A percentile compares a stretch with the other conserved stretches of the same genome.
These are phyloP conservation scores for Danielozyma ontarioensis DNA, from an alignment of 805 yeast genomes.

Conservation along the genomic window DNA sequence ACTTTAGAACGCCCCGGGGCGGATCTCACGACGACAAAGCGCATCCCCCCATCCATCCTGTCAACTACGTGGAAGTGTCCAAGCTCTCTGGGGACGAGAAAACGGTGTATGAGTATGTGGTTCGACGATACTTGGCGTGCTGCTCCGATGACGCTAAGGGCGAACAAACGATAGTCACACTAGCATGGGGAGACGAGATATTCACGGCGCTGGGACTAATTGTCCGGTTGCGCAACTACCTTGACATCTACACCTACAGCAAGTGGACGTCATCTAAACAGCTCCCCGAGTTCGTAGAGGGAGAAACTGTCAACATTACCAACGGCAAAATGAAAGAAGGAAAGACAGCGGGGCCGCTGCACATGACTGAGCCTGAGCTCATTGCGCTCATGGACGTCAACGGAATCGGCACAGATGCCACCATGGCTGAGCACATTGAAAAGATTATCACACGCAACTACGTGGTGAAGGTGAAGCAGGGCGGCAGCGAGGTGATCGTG, in stretches of 20 bases:
- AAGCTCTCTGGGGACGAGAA: constrained; percentile 42
- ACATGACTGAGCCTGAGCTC: constrained; percentile 87
- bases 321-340: constrained; percentile 66
- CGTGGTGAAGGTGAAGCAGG: constrained; percentile 40
- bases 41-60: constrained; percentile 98
- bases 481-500: constrained; percentile 43
- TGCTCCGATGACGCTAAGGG: constrained; percentile 92
- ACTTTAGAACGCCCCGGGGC: constrained; percentile 61
- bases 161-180: constrained; percentile 49
- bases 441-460: constrained; percentile 69
- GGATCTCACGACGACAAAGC: constrained; percentile 91
- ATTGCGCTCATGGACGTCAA: constrained; percentile 93
- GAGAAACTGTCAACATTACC: constrained; percentile 52
- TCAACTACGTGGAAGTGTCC: constrained; percentile 37
- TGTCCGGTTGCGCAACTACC: constrained; percentile 68
- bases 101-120: constrained; percentile 81
- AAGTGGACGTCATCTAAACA: constrained; percentile 68
- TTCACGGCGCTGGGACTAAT: constrained; percentile 72
- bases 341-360: constrained; percentile 72
- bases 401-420: constrained; percentile 98
- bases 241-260: constrained; percentile 75
- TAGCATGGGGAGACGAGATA: constrained; percentile 74
- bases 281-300: constrained; percentile 58
- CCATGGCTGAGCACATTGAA: constrained; percentile 96
- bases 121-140: constrained; percentile 82